phyloP scores from a whole-genome alignment of 2,329 filamentous ascomycete genomes.

The Hymenoscyphus fraxineus region DNA sequence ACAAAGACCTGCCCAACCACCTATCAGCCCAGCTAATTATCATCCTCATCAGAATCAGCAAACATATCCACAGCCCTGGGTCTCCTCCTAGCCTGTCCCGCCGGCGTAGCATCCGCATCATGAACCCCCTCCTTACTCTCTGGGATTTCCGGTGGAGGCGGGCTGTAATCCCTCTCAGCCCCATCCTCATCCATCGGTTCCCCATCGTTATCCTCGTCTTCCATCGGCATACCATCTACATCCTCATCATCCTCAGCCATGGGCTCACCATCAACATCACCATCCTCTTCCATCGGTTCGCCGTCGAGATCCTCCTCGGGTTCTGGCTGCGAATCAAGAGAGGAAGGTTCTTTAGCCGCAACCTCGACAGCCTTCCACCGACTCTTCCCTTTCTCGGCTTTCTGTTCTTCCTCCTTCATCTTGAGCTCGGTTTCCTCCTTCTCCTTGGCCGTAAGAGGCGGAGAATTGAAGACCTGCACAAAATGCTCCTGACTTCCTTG shows the following conservation, averaged over 20 bases:
- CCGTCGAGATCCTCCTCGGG: constrained; percentile 44
- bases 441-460: constrained; percentile 48
- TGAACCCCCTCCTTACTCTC: constrained; percentile 5
- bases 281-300: constrained; percentile 40
- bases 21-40: background rate
- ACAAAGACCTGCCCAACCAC: background rate
- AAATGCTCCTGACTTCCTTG: constrained; percentile 70
- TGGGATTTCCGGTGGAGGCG: background rate
- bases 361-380: constrained; percentile 39
- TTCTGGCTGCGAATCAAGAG: constrained; percentile 41
- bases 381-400: constrained; percentile 30
- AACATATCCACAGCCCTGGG: constrained; percentile 85
- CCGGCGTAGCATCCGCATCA: constrained; percentile 11
- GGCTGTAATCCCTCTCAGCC: constrained; percentile 23
- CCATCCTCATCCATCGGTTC: constrained; percentile 28
- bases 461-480: constrained; percentile 65
- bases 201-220: constrained; percentile 34
- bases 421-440: constrained; percentile 34
- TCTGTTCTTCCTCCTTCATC: constrained; percentile 32
- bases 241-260: constrained; percentile 41
- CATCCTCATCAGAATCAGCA: constrained; percentile 57
- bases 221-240: constrained; percentile 34
- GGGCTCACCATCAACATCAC: constrained; percentile 34
- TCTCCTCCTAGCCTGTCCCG: constrained; percentile 23
- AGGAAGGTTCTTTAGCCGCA: constrained; percentile 34